Evolutionary conservation across 345 rosid genomes (phyloP), one percentile per base, ranked within the genome.

Genomic region (Clausena lansium): DNA sequence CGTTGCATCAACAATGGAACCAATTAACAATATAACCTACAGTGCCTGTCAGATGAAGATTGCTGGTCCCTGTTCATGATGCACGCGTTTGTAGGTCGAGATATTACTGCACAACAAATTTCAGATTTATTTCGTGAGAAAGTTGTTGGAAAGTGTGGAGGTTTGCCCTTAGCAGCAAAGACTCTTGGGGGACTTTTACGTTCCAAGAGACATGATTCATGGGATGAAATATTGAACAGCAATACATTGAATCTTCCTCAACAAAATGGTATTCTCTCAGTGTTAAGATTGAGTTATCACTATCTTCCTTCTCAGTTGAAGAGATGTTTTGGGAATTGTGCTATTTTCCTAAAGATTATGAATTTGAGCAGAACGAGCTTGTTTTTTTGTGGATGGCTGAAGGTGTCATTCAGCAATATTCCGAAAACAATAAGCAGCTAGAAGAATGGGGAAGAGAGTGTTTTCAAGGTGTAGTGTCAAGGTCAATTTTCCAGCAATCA

Each of bases 161-260:
- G 82, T 6, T 71, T 75, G 69, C 79, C 82, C 0, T 62, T 80
- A 58, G 76, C 79, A 9, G 78, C 79, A 47, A 75, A 9, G 59
- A n/a, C 70, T 35, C 78, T 80, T 61, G 82, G 79, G 14, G 75
- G 79, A 10, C 63, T 80, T 17, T 15, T 75, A 22, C 83, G 74
- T 5, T 55, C 19, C 5, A 67, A 66, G 28, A 35, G 35, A 8
- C 20, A 13, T 15, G 28, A 58, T 20, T 27, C 0, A 19, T 64
- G 41, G 27, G 76, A 77, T 17, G 55, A 54, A 28, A 14, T 76
- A 3, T 57, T 76, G 55, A 24, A 67, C 11, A 67, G 74, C 17
- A 76, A 25, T 36, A 76, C 55, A 17, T 59, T 9, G 17, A 14
- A 59, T 59, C 0, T 41, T 5, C 52, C 35, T 11, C 8, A 68